Conservation (phyloP, 352 stramenopile genomes). For the Phytophthora pluvialis region DNA sequence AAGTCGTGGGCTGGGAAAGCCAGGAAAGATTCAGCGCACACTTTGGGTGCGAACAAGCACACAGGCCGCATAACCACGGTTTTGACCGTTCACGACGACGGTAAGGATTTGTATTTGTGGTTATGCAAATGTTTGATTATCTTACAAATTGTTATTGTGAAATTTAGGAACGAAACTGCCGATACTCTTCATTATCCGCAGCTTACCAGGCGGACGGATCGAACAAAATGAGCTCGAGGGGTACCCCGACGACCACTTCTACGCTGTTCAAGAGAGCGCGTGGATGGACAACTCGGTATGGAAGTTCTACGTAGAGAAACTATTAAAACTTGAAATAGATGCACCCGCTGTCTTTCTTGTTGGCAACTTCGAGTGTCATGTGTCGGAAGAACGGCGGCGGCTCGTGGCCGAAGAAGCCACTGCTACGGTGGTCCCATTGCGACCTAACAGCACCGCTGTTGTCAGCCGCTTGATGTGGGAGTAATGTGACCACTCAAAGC, state of each 20-base stretch:
- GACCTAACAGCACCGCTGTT: neutral
- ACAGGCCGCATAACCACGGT: no score
- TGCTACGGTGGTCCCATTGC: constrained; percentile 1
- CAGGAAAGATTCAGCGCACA: no score
- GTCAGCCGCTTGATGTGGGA: neutral
- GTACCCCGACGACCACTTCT: constrained; percentile 2
- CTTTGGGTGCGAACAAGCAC: no score
- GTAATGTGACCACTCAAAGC: neutral
- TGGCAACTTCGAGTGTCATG: neutral
- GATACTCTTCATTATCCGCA: no score
- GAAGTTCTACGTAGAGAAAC: constrained; percentile 4
- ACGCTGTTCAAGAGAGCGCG: constrained; percentile 3
- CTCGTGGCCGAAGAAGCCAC: neutral
- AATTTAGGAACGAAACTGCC: no score
- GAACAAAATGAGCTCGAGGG: no score
- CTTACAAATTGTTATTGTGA: no score
- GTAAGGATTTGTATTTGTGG: no score
- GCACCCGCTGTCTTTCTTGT: neutral
- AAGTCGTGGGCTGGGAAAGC: no score
- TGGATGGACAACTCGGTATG: constrained; percentile 9
- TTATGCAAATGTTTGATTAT: no score
- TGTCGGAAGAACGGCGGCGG: neutral
- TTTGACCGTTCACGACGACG: no score
- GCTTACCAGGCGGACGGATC: no score
- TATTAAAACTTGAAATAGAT: constrained; percentile 19